phyloP scores from a whole-genome alignment of 2,329 filamentous ascomycete genomes.

The Sordariomycetes sp. region DNA sequence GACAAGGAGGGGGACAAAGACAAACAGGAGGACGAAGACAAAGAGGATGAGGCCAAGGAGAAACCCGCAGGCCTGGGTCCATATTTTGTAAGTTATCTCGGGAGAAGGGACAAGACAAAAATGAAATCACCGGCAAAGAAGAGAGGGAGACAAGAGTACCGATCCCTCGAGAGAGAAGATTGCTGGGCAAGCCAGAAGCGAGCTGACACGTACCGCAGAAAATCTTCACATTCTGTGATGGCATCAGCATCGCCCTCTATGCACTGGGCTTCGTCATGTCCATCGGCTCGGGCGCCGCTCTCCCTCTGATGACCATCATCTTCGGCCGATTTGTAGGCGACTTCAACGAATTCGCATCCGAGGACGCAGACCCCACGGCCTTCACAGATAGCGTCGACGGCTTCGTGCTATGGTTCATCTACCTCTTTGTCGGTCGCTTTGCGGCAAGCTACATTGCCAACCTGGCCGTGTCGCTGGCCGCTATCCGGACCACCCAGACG shows the following conservation, averaged over 20 bases:
- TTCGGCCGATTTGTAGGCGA: slow-evolving; percentile 68
- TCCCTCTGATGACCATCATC: slow-evolving; percentile 74
- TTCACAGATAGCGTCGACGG: slow-evolving; percentile 53
- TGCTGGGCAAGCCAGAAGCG: background rate
- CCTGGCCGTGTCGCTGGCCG: slow-evolving; percentile 81
- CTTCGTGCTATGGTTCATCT: slow-evolving; percentile 75
- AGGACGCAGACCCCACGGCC: slow-evolving; percentile 32
- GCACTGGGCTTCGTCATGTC: slow-evolving; percentile 20
- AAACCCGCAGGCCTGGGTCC: slow-evolving; percentile 3
- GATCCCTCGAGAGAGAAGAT: background rate
- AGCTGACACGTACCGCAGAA: slow-evolving; percentile 2
- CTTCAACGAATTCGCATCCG: slow-evolving; percentile 53
- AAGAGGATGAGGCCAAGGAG: slow-evolving; percentile 1
- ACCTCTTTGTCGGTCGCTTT: slow-evolving; percentile 75
- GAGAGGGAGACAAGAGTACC: background rate
- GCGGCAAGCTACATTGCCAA: slow-evolving; percentile 70
- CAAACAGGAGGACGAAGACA: slow-evolving; percentile 1
- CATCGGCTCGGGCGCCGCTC: slow-evolving; percentile 61
- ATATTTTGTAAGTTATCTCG: slow-evolving; percentile 2
- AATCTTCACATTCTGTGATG: slow-evolving; percentile 2
- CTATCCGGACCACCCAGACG: slow-evolving; percentile 69
- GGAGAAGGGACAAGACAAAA: background rate
- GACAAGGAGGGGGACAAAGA: slow-evolving; percentile 2
- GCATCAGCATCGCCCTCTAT: slow-evolving; percentile 1
- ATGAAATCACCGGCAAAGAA: background rate